Evolutionary conservation across 2,329 filamentous ascomycete species (phyloP).

Genomic region (Tolypocladium endophyticum): DNA sequence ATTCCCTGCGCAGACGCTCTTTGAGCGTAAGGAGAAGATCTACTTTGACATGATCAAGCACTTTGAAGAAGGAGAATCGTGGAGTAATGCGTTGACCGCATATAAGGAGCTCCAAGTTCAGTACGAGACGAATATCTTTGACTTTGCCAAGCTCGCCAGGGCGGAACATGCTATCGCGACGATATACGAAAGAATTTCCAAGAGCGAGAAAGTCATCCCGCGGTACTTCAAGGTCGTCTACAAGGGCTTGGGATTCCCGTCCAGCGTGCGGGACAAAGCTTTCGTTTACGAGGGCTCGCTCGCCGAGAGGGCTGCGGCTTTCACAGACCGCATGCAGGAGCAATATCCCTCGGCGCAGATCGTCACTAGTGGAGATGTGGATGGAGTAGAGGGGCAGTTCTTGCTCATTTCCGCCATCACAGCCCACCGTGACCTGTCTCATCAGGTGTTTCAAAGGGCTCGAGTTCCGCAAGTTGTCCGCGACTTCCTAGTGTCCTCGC

Average conservation of each 20-base stretch:
- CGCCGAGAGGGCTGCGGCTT: constrained; percentile 66
- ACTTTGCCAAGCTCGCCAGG: constrained; percentile 84
- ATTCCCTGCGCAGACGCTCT: constrained; percentile 76
- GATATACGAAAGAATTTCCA: constrained; percentile 80
- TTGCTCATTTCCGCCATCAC: constrained; percentile 72
- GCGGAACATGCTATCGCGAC: constrained; percentile 84
- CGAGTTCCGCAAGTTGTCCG: constrained; percentile 72
- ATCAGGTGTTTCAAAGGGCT: constrained; percentile 81
- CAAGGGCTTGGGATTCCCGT: constrained; percentile 78
- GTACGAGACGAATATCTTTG: constrained; percentile 81
- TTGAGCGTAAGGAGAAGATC: constrained; percentile 84
- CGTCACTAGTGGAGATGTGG: constrained; percentile 54
- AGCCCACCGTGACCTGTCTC: constrained; percentile 68
- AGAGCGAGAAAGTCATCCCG: constrained; percentile 65
- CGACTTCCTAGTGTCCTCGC: constrained; percentile 74
- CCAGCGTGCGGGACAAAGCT: constrained; percentile 73
- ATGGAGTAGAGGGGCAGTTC: constrained; percentile 85
- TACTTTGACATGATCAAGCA: constrained; percentile 94
- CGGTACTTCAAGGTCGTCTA: constrained; percentile 90
- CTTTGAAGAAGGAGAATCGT: constrained; percentile 89
- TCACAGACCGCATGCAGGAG: constrained; percentile 86
- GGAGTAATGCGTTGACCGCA: constrained; percentile 76
- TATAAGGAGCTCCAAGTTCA: constrained; percentile 88
- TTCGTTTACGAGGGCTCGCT: constrained; percentile 82
- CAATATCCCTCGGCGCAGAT: constrained; percentile 82